A percentile compares a stretch with the other conserved stretches of the same genome.
phyloP scores from a whole-genome alignment of 192 early-diverging fungal genomes.

The Cetraspora pellucida region DNA sequence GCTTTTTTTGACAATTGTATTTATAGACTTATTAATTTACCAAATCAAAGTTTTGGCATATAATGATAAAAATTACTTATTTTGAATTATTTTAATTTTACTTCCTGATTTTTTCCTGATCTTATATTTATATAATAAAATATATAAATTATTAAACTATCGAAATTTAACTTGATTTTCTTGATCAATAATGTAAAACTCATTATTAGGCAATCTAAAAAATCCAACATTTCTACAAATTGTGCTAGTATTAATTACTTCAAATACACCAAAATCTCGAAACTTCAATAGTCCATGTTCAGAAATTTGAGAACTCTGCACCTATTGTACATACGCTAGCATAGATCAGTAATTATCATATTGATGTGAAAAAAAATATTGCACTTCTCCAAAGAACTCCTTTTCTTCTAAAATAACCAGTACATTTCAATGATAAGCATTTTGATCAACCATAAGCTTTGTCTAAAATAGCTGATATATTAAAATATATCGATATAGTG shows the following conservation, averaged over 20 bases:
- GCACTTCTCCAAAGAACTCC: not conserved
- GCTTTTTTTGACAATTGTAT: not conserved
- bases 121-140: no score
- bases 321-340: not conserved
- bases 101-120: no score
- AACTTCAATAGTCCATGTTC: not conserved
- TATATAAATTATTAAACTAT: no score
- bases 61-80: not conserved
- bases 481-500: no score
- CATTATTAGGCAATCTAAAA: not conserved
- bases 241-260: constrained; percentile 7
- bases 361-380: constrained; percentile 15
- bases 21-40: not conserved
- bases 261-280: constrained; percentile 1
- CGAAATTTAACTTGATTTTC: not conserved
- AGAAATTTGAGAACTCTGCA: not conserved
- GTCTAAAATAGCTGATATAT: no score
- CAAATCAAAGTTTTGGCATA: not conserved
- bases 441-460: not conserved
- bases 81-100: no score
- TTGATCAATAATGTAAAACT: constrained; percentile 1
- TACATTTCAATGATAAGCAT: not conserved
- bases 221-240: not conserved
- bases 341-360: not conserved
- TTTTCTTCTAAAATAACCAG: not conserved